A percentile compares a stretch with the other conserved stretches of the same genome.
phyloP scores from a whole-genome alignment of 768 basidiomycete genomes.

The Tylopilus rubrobrunneus region DNA sequence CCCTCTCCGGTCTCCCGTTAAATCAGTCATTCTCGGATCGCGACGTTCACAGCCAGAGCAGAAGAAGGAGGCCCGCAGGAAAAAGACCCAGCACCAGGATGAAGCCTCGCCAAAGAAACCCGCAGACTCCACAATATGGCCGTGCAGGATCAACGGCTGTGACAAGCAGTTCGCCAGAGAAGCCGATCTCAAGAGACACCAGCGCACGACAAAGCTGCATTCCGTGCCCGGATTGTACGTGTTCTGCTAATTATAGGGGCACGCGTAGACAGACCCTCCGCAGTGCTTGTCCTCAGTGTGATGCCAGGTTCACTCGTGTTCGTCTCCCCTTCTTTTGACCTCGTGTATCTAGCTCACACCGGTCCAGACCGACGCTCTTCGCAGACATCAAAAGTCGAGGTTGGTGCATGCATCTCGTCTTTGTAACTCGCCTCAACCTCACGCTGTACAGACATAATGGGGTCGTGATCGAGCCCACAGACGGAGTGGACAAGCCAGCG shows the following conservation, averaged over 20 bases:
- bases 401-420: slow-evolving; percentile 28
- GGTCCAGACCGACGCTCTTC: slow-evolving; percentile 71
- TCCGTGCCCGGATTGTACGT: slow-evolving; percentile 70
- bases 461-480: slow-evolving; percentile 53
- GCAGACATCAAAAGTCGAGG: slow-evolving; percentile 79
- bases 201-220: slow-evolving; percentile 75
- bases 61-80: slow-evolving; percentile 41
- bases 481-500: slow-evolving; percentile 18
- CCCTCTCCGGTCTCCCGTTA: slow-evolving; percentile 11
- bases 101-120: slow-evolving; percentile 52
- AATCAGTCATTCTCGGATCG: slow-evolving; percentile 17
- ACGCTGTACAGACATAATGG: slow-evolving; percentile 52
- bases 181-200: slow-evolving; percentile 78
- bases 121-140: slow-evolving; percentile 57
- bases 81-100: slow-evolving; percentile 34
- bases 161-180: slow-evolving; percentile 80
- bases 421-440: neutral
- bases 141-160: slow-evolving; percentile 78
- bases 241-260: slow-evolving; percentile 10
- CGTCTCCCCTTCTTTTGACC: slow-evolving; percentile 27
- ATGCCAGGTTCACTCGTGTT: slow-evolving; percentile 76
- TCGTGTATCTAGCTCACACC: slow-evolving; percentile 16
- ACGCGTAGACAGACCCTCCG: slow-evolving; percentile 13
- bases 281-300: slow-evolving; percentile 76
- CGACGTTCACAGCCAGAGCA: slow-evolving; percentile 33